Evolutionary conservation across 495 filamentous ascomycete species (phyloP).

Genomic region (Hypomontagnella monticulosa): DNA sequence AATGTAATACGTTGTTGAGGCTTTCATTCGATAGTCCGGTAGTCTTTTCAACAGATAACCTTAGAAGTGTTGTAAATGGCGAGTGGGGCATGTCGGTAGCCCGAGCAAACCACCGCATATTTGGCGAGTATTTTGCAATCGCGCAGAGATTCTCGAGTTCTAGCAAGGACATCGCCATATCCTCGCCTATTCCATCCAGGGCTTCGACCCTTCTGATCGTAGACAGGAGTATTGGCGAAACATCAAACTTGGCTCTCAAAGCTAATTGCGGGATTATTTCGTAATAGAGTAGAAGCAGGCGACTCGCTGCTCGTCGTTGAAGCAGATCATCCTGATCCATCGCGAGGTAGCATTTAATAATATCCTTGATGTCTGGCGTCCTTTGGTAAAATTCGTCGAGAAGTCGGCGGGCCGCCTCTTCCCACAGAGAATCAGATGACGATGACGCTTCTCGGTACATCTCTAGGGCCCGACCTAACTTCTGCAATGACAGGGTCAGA

Average conservation of each 20-base stretch:
- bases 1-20: slow-evolving; percentile 57
- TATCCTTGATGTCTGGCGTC: slow-evolving; percentile 80
- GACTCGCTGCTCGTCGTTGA: slow-evolving; percentile 79
- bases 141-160: slow-evolving; percentile 79
- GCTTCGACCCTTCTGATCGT: slow-evolving; percentile 57
- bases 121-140: slow-evolving; percentile 78
- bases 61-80: slow-evolving; percentile 71
- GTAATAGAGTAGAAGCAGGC: slow-evolving; percentile 81
- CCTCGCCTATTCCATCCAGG: slow-evolving; percentile 44
- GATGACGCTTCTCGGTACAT: slow-evolving; percentile 61
- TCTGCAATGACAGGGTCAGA: slow-evolving; percentile 78
- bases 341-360: slow-evolving; percentile 72
- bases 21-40: slow-evolving; percentile 52
- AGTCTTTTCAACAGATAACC: slow-evolving; percentile 58
- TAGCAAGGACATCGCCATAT: slow-evolving; percentile 64
- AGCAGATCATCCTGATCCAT: slow-evolving; percentile 73
- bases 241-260: slow-evolving; percentile 84
- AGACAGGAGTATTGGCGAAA: slow-evolving; percentile 75
- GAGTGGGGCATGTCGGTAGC: slow-evolving; percentile 61
- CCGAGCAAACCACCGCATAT: slow-evolving; percentile 81
- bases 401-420: slow-evolving; percentile 69
- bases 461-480: slow-evolving; percentile 69
- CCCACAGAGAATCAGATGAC: slow-evolving; percentile 64
- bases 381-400: slow-evolving; percentile 78
- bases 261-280: slow-evolving; percentile 82